These are phyloP conservation scores for Tulasnella sp. DNA, from an alignment of 768 basidiomycete genomes.

Conservation along the genomic window DNA sequence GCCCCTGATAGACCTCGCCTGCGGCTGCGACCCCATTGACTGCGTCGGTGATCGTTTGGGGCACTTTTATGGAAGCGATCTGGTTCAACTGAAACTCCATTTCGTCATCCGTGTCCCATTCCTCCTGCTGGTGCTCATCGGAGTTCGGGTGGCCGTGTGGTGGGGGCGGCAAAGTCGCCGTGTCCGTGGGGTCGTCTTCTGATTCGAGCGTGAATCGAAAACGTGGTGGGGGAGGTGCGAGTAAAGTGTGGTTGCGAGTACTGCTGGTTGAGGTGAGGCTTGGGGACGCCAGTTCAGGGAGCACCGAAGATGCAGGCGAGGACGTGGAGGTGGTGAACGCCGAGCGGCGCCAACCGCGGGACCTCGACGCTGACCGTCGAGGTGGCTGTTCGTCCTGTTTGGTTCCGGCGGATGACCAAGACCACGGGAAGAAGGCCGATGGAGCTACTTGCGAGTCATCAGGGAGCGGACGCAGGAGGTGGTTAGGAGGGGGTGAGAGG, in stretches of 20 bases:
- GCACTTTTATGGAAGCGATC: constrained; percentile 4
- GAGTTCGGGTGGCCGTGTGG: neutral
- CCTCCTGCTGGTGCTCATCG: neutral
- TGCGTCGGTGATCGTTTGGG: neutral
- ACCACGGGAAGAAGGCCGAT: neutral
- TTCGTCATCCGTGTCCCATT: constrained; percentile 18
- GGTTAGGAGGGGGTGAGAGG: constrained; percentile 7
- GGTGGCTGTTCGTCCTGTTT: neutral
- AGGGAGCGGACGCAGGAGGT: neutral
- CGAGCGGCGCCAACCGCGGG: neutral
- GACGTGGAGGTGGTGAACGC: constrained; percentile 8
- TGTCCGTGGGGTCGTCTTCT: neutral
- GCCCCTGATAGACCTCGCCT: neutral
- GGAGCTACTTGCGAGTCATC: neutral
- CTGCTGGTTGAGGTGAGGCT: neutral
- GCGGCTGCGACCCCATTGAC: neutral
- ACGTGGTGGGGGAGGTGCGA: neutral
- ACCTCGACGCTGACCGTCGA: neutral
- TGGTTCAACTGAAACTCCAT: constrained; percentile 16
- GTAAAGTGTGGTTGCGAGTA: neutral
- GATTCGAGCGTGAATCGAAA: constrained; percentile 3
- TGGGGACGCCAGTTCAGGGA: neutral
- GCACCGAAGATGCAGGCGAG: neutral
- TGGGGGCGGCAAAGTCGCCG: neutral
- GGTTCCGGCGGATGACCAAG: neutral